phyloP scores from a whole-genome alignment of 106 monocot genomes.

The Phalaenopsis aphrodite region DNA sequence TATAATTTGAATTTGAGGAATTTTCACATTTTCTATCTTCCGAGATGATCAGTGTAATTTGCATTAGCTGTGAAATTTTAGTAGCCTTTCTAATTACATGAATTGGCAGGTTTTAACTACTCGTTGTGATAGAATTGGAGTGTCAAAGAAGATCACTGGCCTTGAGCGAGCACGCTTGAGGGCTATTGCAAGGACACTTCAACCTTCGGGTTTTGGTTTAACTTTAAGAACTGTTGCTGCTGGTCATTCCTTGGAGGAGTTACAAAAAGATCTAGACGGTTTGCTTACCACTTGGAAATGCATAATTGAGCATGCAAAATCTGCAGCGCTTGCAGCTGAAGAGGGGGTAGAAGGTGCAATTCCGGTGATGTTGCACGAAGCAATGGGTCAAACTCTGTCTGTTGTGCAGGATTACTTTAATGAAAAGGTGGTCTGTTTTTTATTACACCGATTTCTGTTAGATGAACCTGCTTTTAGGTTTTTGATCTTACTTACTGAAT shows the following conservation, averaged over 20 bases:
- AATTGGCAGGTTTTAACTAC: conserved; percentile 62
- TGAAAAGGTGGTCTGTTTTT: conserved; percentile 57
- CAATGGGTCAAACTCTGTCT: conserved; percentile 88
- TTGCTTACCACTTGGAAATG: conserved; percentile 76
- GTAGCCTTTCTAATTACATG: background rate
- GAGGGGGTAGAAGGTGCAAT: conserved; percentile 89
- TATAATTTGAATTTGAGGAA: too few species aligned
- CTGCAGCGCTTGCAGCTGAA: conserved; percentile 79
- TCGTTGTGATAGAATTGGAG: conserved; percentile 71
- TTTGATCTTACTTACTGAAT: background rate
- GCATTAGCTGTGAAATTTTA: background rate
- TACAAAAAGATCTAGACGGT: conserved; percentile 83
- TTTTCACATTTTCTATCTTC: background rate
- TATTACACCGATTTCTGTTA: conserved; percentile 1
- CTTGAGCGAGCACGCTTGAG: conserved; percentile 69
- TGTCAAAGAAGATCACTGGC: conserved; percentile 85
- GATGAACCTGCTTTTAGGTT: background rate
- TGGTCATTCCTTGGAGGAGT: conserved; percentile 80
- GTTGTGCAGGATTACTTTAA: conserved; percentile 96
- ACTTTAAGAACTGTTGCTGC: conserved; percentile 85
- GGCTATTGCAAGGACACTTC: conserved; percentile 69
- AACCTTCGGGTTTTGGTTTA: conserved; percentile 76
- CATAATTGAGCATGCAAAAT: conserved; percentile 90
- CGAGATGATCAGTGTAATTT: background rate
- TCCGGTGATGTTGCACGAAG: conserved; percentile 79